A percentile compares a stretch with the other conserved stretches of the same genome.
phyloP scores from a whole-genome alignment of 2,329 filamentous ascomycete genomes.

The Graphilbum ipis-grandicollis region DNA sequence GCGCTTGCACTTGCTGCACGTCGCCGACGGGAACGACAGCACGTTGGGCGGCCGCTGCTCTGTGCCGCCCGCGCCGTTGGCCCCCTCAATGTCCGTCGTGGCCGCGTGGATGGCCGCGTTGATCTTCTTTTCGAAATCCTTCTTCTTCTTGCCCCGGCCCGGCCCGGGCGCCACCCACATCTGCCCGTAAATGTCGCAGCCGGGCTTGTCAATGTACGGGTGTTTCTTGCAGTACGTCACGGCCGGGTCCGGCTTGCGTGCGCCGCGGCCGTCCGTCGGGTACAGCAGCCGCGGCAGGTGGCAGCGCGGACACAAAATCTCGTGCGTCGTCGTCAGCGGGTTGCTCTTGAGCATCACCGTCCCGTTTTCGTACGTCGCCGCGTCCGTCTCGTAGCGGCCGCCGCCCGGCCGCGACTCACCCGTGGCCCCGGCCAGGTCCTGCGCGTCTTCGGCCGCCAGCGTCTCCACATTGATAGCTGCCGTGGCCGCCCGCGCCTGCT shows the following conservation, averaged over 20 bases:
- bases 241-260: slow-evolving; percentile 45
- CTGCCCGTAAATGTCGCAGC: slow-evolving; percentile 69
- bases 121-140: slow-evolving; percentile 49
- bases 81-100: slow-evolving; percentile 21
- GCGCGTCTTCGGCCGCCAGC: slow-evolving; percentile 35
- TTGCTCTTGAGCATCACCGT: slow-evolving; percentile 53
- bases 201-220: slow-evolving; percentile 58
- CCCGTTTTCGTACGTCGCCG: slow-evolving; percentile 52
- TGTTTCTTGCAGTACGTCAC: slow-evolving; percentile 65
- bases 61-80: slow-evolving; percentile 16
- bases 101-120: slow-evolving; percentile 17
- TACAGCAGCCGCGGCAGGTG: slow-evolving; percentile 57
- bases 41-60: slow-evolving; percentile 43
- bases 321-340: slow-evolving; percentile 50
- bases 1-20: slow-evolving; percentile 49
- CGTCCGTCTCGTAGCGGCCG: slow-evolving; percentile 46
- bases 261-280: slow-evolving; percentile 53
- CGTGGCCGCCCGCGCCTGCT: slow-evolving; percentile 50
- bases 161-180: slow-evolving; percentile 58
- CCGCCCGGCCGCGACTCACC: slow-evolving; percentile 34
- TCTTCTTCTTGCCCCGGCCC: slow-evolving; percentile 62
- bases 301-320: slow-evolving; percentile 59
- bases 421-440: slow-evolving; percentile 24
- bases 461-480: slow-evolving; percentile 49
- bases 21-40: slow-evolving; percentile 46